Conservation (phyloP, 805 yeast genomes). For the Grigorovia jiainica region DNA sequence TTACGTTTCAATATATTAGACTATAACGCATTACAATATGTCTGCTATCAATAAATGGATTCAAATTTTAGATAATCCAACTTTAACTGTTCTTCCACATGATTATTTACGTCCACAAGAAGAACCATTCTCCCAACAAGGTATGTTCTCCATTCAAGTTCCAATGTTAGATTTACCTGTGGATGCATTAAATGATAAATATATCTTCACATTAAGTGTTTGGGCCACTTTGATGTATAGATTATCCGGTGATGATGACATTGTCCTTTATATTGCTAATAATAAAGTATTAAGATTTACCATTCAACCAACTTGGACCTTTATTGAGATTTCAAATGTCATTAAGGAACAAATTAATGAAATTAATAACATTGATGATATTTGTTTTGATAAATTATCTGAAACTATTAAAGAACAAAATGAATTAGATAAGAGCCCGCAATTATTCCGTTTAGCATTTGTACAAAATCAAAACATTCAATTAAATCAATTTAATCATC, state of each 20-base stretch:
- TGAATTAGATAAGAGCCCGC: conserved; percentile 49
- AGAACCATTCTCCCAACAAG: conserved; percentile 58
- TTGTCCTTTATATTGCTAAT: conserved; percentile 52
- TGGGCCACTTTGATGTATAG: conserved; percentile 67
- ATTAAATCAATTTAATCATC: conserved; percentile 25
- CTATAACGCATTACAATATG: too few relatives aligned
- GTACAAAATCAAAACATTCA: conserved; percentile 36
- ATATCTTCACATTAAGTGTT: conserved; percentile 50
- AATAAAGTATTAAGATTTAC: conserved; percentile 49
- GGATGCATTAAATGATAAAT: conserved; percentile 23
- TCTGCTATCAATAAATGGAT: conserved; percentile 39
- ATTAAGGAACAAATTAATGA: conserved; percentile 34
- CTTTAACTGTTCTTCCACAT: conserved; percentile 79
- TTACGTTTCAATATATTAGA: too few relatives aligned
- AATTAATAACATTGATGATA: conserved; percentile 16
- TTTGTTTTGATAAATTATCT: conserved; percentile 50
- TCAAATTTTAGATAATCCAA: conserved; percentile 59
- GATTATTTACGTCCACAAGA: conserved; percentile 75
- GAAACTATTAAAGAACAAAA: conserved; percentile 39
- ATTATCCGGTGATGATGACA: conserved; percentile 89
- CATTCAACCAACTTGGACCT: conserved; percentile 46
- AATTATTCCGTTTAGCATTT: conserved; percentile 41
- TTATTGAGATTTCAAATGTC: conserved; percentile 39
- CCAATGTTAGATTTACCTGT: conserved; percentile 26
- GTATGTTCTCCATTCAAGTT: conserved; percentile 29